Percentiles rank a stretch among this genome's conserved stretches.
Evolutionary conservation across 345 rosid species (phyloP).

Genomic region (Xanthoceras sorbifolium): DNA sequence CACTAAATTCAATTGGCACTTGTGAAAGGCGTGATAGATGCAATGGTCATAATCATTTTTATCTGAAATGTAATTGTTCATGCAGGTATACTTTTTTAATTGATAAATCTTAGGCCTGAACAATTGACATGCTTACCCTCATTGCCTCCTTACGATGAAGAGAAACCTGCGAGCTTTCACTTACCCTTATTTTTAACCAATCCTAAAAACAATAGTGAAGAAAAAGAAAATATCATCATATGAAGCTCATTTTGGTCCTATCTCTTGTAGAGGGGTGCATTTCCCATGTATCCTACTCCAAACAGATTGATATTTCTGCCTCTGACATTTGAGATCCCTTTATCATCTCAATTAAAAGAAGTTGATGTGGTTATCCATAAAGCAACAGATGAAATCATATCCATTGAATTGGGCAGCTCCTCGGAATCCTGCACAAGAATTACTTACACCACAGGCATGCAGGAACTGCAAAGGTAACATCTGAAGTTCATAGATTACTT

Average conservation of each 20-base stretch:
- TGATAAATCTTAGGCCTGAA: background rate
- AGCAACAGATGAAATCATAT: slow-evolving; percentile 89
- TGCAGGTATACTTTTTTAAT: background rate
- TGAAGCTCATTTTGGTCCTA: slow-evolving; percentile 23
- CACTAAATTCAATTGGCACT: background rate
- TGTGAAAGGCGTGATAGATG: background rate
- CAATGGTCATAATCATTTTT: background rate
- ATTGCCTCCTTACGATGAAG: background rate
- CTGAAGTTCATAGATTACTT: slow-evolving; percentile 1
- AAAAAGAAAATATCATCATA: background rate
- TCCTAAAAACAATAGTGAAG: too few species aligned
- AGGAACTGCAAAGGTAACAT: slow-evolving; percentile 67
- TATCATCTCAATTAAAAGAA: slow-evolving; percentile 64
- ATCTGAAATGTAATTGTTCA: background rate
- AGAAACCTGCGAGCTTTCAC: background rate
- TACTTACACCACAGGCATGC: slow-evolving; percentile 72
- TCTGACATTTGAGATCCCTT: slow-evolving; percentile 63
- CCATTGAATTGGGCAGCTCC: slow-evolving; percentile 55
- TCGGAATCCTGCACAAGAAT: slow-evolving; percentile 44
- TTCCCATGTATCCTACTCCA: slow-evolving; percentile 75
- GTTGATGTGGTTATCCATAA: slow-evolving; percentile 82
- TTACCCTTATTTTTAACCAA: background rate
- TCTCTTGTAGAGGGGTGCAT: slow-evolving; percentile 78
- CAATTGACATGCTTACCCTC: background rate
- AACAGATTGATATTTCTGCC: slow-evolving; percentile 80